phyloP scores from a whole-genome alignment of 2,329 filamentous ascomycete genomes.

The Epichloe bromicola region DNA sequence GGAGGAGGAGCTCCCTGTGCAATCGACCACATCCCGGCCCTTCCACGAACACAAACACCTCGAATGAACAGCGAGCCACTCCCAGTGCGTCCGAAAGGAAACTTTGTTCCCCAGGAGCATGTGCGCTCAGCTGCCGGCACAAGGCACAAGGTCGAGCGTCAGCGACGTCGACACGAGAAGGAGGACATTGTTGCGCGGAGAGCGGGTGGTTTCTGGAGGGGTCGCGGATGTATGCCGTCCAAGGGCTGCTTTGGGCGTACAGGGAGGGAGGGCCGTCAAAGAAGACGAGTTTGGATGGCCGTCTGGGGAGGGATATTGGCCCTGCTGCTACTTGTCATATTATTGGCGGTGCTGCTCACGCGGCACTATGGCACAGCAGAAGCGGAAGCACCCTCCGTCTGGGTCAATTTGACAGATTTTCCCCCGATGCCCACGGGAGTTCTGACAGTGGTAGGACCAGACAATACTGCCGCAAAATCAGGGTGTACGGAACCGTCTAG shows the following conservation, averaged over 20 bases:
- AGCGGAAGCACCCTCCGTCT: conserved; percentile 33
- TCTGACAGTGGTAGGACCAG: conserved; percentile 62
- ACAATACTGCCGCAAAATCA: conserved; percentile 48
- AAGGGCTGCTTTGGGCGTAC: conserved; percentile 52
- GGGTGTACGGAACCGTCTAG: conserved; percentile 61
- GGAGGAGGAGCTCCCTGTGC: conserved; percentile 47
- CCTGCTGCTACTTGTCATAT: conserved; percentile 43
- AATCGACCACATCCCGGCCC: conserved; percentile 38
- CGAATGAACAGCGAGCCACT: conserved; percentile 15
- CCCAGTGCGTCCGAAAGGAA: conserved; percentile 31
- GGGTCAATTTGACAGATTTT: conserved; percentile 77
- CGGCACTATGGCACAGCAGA: conserved; percentile 12
- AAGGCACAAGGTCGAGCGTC: conserved; percentile 34
- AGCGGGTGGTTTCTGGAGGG: conserved; percentile 50
- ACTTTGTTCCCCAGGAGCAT: conserved; percentile 32
- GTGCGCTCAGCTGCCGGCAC: conserved; percentile 26
- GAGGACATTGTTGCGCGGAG: conserved; percentile 48
- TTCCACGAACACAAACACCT: conserved; percentile 10
- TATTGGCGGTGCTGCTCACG: conserved; percentile 44
- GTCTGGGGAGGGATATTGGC: conserved; percentile 37
- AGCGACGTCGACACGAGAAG: conserved; percentile 46
- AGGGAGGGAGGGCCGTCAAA: conserved; percentile 50
- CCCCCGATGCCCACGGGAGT: conserved; percentile 79
- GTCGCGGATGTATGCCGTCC: conserved; percentile 47
- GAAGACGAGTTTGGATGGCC: conserved; percentile 45